phyloP scores from a whole-genome alignment of 257 asterid species.

The Catharanthus roseus region DNA sequence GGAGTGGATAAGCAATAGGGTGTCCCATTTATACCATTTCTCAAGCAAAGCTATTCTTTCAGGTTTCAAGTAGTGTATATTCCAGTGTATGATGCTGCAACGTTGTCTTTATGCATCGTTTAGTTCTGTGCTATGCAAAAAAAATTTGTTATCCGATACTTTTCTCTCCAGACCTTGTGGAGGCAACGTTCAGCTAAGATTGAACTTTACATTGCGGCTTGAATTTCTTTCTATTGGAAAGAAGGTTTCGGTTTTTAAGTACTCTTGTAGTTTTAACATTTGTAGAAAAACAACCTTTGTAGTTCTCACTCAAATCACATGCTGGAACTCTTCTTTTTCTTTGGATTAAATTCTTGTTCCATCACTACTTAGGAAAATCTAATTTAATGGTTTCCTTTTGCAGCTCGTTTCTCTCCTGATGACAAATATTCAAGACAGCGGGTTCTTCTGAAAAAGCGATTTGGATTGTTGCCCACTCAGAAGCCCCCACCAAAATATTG shows the following conservation, averaged over 20 bases:
- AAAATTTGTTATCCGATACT: not conserved
- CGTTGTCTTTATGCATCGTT: not conserved
- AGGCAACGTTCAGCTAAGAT: not conserved
- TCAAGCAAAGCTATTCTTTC: too few species aligned
- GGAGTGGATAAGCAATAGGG: too few species aligned
- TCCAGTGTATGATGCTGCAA: too few species aligned
- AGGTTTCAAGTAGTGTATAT: too few species aligned
- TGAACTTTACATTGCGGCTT: not conserved
- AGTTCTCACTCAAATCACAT: not conserved
- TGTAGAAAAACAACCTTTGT: not conserved
- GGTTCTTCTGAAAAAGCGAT: constrained; percentile 73
- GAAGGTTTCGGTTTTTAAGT: not conserved
- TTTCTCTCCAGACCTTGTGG: too few species aligned
- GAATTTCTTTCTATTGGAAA: not conserved
- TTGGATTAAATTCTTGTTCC: not conserved
- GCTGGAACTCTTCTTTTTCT: not conserved
- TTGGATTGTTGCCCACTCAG: constrained; percentile 84
- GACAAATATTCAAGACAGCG: constrained; percentile 84
- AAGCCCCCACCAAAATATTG: constrained; percentile 63
- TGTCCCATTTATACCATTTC: too few species aligned
- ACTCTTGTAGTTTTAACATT: not conserved
- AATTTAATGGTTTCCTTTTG: constrained; percentile 7
- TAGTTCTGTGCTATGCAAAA: not conserved
- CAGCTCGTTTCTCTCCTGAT: constrained; percentile 93
- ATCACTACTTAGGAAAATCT: not conserved